Conservation (phyloP, 1,284 basidiomycete genomes). For the Trichosporon sp. region DNA sequence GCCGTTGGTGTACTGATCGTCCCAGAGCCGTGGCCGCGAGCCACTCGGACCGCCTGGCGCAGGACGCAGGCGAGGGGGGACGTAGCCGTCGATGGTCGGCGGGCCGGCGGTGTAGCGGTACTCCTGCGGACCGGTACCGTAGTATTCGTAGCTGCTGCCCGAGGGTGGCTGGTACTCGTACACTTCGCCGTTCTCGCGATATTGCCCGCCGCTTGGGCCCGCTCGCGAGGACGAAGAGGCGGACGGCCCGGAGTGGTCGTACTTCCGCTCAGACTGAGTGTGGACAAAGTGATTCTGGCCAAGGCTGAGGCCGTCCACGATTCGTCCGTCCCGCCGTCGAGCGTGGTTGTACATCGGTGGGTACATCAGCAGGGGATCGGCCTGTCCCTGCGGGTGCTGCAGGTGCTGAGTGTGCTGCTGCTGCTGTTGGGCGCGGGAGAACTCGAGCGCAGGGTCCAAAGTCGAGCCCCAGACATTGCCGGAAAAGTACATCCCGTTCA, state of each 20-base stretch:
- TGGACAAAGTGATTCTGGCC: background rate
- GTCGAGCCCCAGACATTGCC: background rate
- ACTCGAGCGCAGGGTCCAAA: background rate
- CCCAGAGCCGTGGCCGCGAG: background rate
- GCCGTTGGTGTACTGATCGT: background rate
- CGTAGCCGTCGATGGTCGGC: slow-evolving; percentile 8
- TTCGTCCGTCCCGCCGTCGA: background rate
- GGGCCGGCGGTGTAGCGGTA: background rate
- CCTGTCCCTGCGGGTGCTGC: background rate
- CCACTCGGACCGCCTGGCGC: no score
- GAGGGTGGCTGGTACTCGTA: background rate
- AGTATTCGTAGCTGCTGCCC: background rate
- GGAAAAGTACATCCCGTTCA: slow-evolving; percentile 1
- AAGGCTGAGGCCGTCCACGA: background rate
- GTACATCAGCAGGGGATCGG: background rate
- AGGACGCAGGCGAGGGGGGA: slow-evolving; percentile 2
- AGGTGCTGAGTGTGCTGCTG: background rate
- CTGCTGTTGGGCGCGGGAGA: background rate
- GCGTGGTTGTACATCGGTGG: background rate
- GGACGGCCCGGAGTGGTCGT: background rate
- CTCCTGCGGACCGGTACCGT: background rate
- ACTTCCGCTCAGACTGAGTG: background rate
- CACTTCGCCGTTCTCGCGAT: background rate
- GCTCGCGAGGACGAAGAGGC: background rate
- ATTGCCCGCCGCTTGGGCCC: background rate